Percentiles rank a stretch among this genome's conserved stretches.
These are phyloP conservation scores for Pichia sporocuriosa DNA, from an alignment of 805 yeast species.

Conservation along the genomic window DNA sequence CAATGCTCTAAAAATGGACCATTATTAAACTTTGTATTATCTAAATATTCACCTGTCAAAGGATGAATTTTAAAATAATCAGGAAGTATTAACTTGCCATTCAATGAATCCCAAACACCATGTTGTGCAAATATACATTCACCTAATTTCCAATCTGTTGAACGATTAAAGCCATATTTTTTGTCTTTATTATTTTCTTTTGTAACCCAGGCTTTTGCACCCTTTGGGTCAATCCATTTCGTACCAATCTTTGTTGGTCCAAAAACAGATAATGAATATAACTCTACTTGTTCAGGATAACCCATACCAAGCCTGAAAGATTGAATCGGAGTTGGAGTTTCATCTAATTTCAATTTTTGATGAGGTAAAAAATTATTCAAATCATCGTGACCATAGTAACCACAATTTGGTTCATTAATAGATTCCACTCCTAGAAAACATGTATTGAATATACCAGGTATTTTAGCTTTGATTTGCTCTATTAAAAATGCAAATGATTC, in stretches of 20 bases:
- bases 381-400: constrained; percentile 59
- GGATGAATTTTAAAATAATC: constrained; percentile 45
- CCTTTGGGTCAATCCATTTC: constrained; percentile 55
- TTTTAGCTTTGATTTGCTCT: constrained; percentile 31
- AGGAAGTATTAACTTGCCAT: constrained; percentile 37
- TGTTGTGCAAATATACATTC: constrained; percentile 75
- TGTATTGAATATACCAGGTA: constrained; percentile 39
- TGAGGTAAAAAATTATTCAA: constrained; percentile 47
- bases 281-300: constrained; percentile 55
- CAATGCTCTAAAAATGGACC: constrained; percentile 60
- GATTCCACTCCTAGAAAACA: constrained; percentile 76
- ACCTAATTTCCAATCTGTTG: constrained; percentile 59
- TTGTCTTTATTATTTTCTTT: constrained; percentile 43
- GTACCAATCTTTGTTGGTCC: constrained; percentile 70
- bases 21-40: constrained; percentile 54
- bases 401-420: constrained; percentile 79
- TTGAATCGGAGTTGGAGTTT: constrained; percentile 78
- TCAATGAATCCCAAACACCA: constrained; percentile 60
- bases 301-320: constrained; percentile 77
- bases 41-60: constrained; percentile 33
- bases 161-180: constrained; percentile 67
- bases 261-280: constrained; percentile 59
- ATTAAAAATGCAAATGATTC: constrained; percentile 46
- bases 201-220: constrained; percentile 62
- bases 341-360: constrained; percentile 67